phyloP scores from a whole-genome alignment of 2,329 filamentous ascomycete genomes.

The Escovopsis weberi region DNA sequence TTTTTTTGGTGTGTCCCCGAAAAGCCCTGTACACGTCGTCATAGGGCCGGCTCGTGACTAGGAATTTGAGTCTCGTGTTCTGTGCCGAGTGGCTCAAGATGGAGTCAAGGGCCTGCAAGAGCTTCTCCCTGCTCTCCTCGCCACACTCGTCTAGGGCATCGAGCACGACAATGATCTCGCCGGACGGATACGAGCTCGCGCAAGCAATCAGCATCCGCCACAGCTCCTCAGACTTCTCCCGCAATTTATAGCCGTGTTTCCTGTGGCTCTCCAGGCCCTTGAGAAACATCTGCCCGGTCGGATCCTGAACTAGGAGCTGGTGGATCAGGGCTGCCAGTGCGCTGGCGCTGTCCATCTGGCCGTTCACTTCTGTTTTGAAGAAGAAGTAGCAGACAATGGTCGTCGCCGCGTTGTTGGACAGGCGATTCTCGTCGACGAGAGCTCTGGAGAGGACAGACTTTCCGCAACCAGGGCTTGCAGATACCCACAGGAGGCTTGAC shows the following conservation, averaged over 20 bases:
- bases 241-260: neutral
- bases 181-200: constrained; percentile 1
- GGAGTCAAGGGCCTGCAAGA: constrained; percentile 7
- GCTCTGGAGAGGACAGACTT: constrained; percentile 13
- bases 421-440: constrained; percentile 15
- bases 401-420: constrained; percentile 9
- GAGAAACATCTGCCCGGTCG: constrained; percentile 2
- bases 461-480: constrained; percentile 19
- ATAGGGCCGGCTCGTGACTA: constrained; percentile 19
- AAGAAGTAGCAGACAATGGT: constrained; percentile 20
- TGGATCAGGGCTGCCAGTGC: constrained; percentile 14
- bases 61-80: constrained; percentile 14
- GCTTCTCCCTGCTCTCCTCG: constrained; percentile 1
- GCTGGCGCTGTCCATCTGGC: constrained; percentile 7
- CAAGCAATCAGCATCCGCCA: constrained; percentile 5
- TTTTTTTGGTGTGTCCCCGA: neutral
- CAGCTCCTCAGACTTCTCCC: constrained; percentile 2
- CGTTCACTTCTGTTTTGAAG: constrained; percentile 17
- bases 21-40: no score
- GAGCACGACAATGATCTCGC: constrained; percentile 15
- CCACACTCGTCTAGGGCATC: constrained; percentile 21
- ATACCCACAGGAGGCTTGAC: constrained; percentile 17
- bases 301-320: constrained; percentile 12
- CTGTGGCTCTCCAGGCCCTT: constrained; percentile 1
- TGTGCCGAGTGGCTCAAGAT: constrained; percentile 3